phyloP scores from a whole-genome alignment of 2,329 filamentous ascomycete species.

The Malbranchea cinnamomea region DNA sequence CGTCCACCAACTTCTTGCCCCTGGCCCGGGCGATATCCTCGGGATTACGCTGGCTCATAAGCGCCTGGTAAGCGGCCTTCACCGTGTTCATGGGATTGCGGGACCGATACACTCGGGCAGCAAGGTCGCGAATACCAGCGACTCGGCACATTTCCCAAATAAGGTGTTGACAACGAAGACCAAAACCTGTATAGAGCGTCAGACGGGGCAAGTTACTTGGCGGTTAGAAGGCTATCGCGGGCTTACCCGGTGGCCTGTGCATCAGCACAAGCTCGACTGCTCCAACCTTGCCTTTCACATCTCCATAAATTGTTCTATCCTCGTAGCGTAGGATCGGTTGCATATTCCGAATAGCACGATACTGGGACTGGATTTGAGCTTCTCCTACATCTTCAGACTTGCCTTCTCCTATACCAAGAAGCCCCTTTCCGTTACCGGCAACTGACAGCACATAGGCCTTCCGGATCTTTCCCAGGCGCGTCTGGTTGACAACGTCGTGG shows the following conservation, averaged over 20 bases:
- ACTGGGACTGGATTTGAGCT: slow-evolving; percentile 55
- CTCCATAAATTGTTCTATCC: slow-evolving; percentile 77
- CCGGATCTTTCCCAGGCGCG: slow-evolving; percentile 82
- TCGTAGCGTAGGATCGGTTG: slow-evolving; percentile 84
- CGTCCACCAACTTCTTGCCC: slow-evolving; percentile 91
- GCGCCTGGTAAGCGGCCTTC: slow-evolving; percentile 74
- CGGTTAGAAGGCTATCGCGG: not conserved
- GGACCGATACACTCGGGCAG: slow-evolving; percentile 67
- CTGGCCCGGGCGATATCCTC: slow-evolving; percentile 79
- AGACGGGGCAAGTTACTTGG: slow-evolving; percentile 2
- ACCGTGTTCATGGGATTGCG: slow-evolving; percentile 97
- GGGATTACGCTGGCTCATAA: slow-evolving; percentile 70
- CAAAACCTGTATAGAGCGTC: slow-evolving; percentile 47
- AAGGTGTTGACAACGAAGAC: slow-evolving; percentile 75
- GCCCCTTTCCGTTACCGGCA: slow-evolving; percentile 73
- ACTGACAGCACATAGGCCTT: slow-evolving; percentile 62
- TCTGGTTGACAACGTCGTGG: slow-evolving; percentile 77
- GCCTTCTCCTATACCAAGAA: slow-evolving; percentile 77
- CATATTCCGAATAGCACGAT: slow-evolving; percentile 82
- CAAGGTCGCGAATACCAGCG: slow-evolving; percentile 73
- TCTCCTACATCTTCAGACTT: slow-evolving; percentile 64
- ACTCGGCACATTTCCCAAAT: slow-evolving; percentile 91
- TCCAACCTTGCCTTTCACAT: slow-evolving; percentile 69
- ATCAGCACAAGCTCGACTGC: slow-evolving; percentile 74
- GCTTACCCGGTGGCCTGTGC: slow-evolving; percentile 68